These are phyloP conservation scores for Beta corolliflora DNA, from an alignment of 179 eudicot genomes.

Conservation along the genomic window DNA sequence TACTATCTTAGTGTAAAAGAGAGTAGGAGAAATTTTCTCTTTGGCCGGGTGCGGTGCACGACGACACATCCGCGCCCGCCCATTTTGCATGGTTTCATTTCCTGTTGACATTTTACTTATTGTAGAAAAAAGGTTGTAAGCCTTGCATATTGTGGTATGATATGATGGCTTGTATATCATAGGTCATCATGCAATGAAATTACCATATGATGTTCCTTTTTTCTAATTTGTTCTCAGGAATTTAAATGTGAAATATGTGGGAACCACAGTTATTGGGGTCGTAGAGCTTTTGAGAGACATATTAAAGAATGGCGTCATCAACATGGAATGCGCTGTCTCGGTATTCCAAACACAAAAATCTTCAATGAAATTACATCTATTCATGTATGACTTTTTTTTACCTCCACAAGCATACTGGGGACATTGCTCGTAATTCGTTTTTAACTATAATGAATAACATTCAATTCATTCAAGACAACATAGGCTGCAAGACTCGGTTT, in stretches of 20 bases:
- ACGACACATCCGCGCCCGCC: too few relatives aligned
- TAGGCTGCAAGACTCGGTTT: background rate
- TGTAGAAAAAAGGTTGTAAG: background rate
- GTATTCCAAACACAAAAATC: constrained; percentile 97
- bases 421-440: background rate
- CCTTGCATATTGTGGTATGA: too few relatives aligned
- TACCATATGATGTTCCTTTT: background rate
- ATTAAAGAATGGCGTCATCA: too few relatives aligned
- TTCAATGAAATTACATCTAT: constrained; percentile 96
- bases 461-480: background rate
- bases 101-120: background rate
- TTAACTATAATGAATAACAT: background rate
- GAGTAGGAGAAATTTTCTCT: too few relatives aligned
- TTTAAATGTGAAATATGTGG: constrained; percentile 99
- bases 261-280: too few relatives aligned
- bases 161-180: background rate
- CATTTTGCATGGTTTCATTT: too few relatives aligned
- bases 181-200: background rate
- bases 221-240: constrained; percentile 51
- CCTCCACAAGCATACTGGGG: too few relatives aligned
- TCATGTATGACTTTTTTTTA: constrained; percentile 46
- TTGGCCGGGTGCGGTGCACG: too few relatives aligned
- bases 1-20: too few relatives aligned
- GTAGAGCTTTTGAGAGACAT: too few relatives aligned
- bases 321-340: too few relatives aligned